Conservation (phyloP, 352 stramenopile genomes). For the Phytophthora kernoviae region DNA sequence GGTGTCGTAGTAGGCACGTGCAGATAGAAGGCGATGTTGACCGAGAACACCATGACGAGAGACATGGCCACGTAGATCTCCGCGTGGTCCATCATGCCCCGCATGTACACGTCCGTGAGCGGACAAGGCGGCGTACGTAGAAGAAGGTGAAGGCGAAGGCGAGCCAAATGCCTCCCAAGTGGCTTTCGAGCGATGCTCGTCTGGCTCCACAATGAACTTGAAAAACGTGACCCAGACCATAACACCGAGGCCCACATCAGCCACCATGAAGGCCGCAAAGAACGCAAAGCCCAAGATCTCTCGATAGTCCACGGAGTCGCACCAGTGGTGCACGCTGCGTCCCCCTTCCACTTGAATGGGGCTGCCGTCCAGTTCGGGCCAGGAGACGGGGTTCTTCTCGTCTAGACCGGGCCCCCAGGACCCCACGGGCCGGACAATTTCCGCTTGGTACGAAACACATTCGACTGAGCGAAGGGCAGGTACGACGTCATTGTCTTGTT, state of each 20-base stretch:
- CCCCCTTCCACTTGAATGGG: conserved; percentile 19
- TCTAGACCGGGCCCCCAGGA: conserved; percentile 36
- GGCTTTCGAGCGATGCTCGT: conserved; percentile 46
- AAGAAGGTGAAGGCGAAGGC: conserved; percentile 51
- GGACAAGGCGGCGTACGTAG: conserved; percentile 52
- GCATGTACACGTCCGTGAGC: conserved; percentile 46
- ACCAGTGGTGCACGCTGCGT: conserved; percentile 29
- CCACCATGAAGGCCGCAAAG: conserved; percentile 48
- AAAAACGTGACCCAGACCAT: conserved; percentile 69
- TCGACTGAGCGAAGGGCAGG: conserved; percentile 38
- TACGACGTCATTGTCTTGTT: conserved; percentile 39
- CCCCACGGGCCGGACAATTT: conserved; percentile 59
- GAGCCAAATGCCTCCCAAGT: conserved; percentile 60
- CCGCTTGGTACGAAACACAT: conserved; percentile 50
- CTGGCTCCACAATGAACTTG: conserved; percentile 65
- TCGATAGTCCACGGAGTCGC: conserved; percentile 40
- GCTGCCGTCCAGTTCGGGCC: conserved; percentile 13
- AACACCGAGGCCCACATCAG: conserved; percentile 49
- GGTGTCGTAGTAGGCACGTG: conserved; percentile 60
- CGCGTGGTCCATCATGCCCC: conserved; percentile 53
- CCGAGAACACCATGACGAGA: conserved; percentile 67
- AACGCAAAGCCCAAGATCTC: conserved; percentile 52
- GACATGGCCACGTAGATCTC: conserved; percentile 75
- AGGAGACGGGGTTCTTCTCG: conserved; percentile 38
- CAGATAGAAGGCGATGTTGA: conserved; percentile 78